Evolutionary conservation across 2,329 filamentous ascomycete species (phyloP), one percentile per base, ranked within the genome.

Genomic region (Hypoxylon sp.): DNA sequence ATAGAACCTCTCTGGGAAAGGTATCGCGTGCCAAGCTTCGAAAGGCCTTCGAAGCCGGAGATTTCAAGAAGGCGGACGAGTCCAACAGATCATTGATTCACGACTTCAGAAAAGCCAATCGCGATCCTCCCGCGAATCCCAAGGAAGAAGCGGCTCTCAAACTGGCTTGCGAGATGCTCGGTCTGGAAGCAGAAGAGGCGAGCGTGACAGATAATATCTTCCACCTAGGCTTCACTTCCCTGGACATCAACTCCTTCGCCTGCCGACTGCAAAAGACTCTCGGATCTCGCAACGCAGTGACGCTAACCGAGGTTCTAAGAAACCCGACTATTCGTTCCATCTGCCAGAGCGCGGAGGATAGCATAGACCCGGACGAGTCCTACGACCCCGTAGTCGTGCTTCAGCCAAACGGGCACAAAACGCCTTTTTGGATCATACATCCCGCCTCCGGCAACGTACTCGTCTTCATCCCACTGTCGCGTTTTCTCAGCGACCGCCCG

Each of bases 381-480:
- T 60, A 60, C 59, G 52, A 64, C 46, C 44, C 58, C 0, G 42
- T 66, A 1, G 75, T 84, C 3, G 70, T 75, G 0, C 63, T 86
- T 1, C 75, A 72, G 3, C 26, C 75, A 1, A 22, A 70, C 3
- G 77, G 78, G 2, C 55, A 22, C 33, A 81, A 80, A 62, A 77
- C 75, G 1, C 81, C 82, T 0, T 73, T 83, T 3, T 83, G 77
- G 75, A 75, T 81, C 3, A 66, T 84, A 3, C 82, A 84, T 59
- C 81, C 81, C 0, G 81, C 81, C 8, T 73, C 80, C 0, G 81
- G 81, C 29, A 81, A 83, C 42, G 73, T 83, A 0, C 76, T 84
- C 5, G 76, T 83, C 19, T 83, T 83, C 63, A 64, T 82, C 13
- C 73, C 71, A 1, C 75, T 83, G 0, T 75, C 80, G n/a, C 66